These are phyloP conservation scores for Diaporthe ilicicola DNA, from an alignment of 2,329 filamentous ascomycete genomes.

Conservation along the genomic window DNA sequence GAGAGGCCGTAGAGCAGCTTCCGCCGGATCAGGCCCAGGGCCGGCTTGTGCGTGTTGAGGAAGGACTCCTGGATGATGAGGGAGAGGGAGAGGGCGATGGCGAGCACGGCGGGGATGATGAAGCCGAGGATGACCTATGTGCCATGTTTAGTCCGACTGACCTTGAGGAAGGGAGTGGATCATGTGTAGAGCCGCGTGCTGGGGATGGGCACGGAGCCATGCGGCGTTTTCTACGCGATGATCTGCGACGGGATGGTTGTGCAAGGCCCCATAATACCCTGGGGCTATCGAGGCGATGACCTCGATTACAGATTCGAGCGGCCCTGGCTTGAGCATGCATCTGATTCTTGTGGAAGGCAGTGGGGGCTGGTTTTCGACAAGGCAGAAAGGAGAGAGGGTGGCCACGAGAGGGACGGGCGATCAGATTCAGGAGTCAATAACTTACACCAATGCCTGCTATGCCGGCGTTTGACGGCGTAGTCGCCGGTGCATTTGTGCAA, in stretches of 20 bases:
- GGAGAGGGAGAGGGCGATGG: slow-evolving; percentile 29
- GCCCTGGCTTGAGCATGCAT: background rate
- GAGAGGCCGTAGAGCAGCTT: slow-evolving; percentile 72
- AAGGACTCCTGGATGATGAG: slow-evolving; percentile 33
- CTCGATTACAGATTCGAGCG: background rate
- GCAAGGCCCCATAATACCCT: background rate
- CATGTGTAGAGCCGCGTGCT: background rate
- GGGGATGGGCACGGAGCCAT: background rate
- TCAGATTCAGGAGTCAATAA: background rate
- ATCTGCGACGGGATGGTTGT: background rate
- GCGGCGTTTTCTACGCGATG: background rate
- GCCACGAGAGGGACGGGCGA: background rate
- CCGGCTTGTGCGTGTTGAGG: slow-evolving; percentile 19
- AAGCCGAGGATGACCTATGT: slow-evolving; percentile 33
- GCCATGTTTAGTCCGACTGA: background rate
- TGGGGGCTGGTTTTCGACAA: background rate
- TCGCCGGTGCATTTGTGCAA: slow-evolving; percentile 9
- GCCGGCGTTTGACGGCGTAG: slow-evolving; percentile 23
- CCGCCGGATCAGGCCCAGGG: slow-evolving; percentile 48
- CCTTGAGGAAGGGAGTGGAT: background rate
- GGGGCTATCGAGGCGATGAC: background rate
- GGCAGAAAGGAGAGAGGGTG: background rate
- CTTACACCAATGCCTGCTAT: slow-evolving; percentile 29
- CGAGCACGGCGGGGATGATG: slow-evolving; percentile 29
- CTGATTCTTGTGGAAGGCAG: background rate